Percentiles rank a stretch among this genome's conserved stretches.
These are phyloP conservation scores for Jaltomata sinuosa DNA, from an alignment of 257 asterid species.

Conservation along the genomic window DNA sequence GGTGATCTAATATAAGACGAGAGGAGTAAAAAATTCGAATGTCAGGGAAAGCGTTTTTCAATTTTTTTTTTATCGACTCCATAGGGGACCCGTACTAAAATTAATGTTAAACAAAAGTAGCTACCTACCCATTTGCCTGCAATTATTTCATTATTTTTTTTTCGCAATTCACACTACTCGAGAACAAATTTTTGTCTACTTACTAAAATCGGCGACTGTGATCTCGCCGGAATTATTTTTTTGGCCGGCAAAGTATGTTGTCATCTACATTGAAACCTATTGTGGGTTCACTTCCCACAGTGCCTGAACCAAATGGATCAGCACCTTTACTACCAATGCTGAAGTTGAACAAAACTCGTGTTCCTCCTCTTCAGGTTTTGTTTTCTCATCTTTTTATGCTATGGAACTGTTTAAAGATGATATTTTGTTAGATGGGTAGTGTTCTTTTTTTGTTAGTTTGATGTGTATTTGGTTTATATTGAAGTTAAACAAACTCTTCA, in stretches of 20 bases:
- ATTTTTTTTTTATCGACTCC: neutral
- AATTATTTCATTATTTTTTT: neutral
- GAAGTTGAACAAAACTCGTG: neutral
- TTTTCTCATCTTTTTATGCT: neutral
- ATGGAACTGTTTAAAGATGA: neutral
- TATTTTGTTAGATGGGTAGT: neutral
- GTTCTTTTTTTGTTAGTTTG: neutral
- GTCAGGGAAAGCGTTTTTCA: neutral
- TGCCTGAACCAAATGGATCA: slow-evolving; percentile 8
- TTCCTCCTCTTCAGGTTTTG: slow-evolving; percentile 18
- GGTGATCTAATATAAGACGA: too few species aligned
- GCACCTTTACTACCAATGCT: neutral
- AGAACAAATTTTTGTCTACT: neutral
- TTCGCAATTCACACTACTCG: neutral
- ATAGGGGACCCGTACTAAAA: neutral
- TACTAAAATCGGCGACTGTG: slow-evolving; percentile 11
- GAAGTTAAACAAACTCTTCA: neutral
- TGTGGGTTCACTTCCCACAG: slow-evolving; percentile 13
- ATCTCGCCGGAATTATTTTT: slow-evolving; percentile 16
- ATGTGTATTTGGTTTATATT: neutral
- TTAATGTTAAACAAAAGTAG: neutral
- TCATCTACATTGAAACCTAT: slow-evolving; percentile 19
- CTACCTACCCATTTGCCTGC: neutral
- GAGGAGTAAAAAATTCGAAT: neutral
- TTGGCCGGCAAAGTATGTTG: slow-evolving; percentile 8